Base-by-base conservation (phyloP, 1,139 yeast genomes). In the Yamadazyma diospyri region DNA sequence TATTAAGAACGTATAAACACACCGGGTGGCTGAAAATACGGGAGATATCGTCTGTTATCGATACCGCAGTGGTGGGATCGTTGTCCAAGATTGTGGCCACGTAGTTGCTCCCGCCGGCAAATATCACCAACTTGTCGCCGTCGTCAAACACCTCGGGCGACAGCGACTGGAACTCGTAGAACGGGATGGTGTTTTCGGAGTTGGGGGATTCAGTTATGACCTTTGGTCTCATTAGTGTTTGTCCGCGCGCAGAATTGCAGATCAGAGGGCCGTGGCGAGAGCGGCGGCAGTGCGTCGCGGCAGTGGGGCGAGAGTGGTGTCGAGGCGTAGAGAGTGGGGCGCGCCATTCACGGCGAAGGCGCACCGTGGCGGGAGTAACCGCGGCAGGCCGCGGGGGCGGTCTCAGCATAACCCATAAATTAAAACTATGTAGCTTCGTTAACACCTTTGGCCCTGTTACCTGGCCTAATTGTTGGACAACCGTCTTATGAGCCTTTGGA, bases 51-150 rank as follows among this genome's bases (percentile, higher is more conserved):
- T 42, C 36, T 19, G 40, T 33, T 13, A 47, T 30, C 17, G 22
- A 24, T 3, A 57, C 31, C 8, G 46, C 39, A 25, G 47, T 48
- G 28, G 44, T 32, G 7, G 51, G 46, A 29, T 52, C 52, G 31
- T 43, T 50, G 25, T 51, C 34, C 11, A 40, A 22, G 3, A 59
- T 31, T 15, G 34, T 19, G 3, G 43, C 37, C 32, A 11, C 31
- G 34, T 42, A 61, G 19, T 42, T 41, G 4, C 42, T 9, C 3
- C 69, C 70, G 4, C 74, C 74, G 5, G 63, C 69, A 39, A 65
- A 61, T 7, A 70, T 45, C 18, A 70, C 64, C 38, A 59, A 53
- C 43, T 67, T 66, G 43, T 69, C 75, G 37, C 64, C 69, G 33
- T 63, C 68, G 16, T 51, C 59, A 14, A 57, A 69, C 27, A 49